Evolutionary conservation across 306 rosid species (phyloP).

Genomic region (Gleditsia sinensis): DNA sequence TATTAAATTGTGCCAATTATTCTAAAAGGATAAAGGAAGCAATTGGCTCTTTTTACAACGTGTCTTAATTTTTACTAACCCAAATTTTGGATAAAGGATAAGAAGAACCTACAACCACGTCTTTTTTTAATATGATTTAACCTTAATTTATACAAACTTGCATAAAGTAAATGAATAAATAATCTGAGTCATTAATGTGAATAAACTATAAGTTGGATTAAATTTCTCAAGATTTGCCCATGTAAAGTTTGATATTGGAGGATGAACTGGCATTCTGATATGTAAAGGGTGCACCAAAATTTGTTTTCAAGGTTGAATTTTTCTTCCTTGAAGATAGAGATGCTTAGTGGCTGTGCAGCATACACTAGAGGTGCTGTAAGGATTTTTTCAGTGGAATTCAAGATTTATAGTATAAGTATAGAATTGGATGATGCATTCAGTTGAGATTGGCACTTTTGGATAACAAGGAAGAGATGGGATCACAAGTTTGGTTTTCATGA

Average conservation of each 20-base stretch:
- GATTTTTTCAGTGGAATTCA: not conserved
- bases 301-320: not conserved
- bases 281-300: not conserved
- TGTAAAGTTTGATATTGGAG: not conserved
- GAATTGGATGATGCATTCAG: not conserved
- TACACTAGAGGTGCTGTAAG: not conserved
- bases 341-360: not conserved
- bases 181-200: not conserved
- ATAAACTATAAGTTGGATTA: not conserved
- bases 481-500: too few species aligned
- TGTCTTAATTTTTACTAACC: not conserved
- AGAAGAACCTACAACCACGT: not conserved
- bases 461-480: too few species aligned
- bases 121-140: not conserved
- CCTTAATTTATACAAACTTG: not conserved
- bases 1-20: not conserved
- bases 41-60: not conserved
- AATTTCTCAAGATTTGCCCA: not conserved
- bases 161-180: not conserved
- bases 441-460: not conserved
- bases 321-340: not conserved
- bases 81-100: conserved; percentile 12
- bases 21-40: not conserved
- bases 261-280: not conserved
- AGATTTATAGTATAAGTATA: not conserved